phyloP scores from a whole-genome alignment of 805 yeast species.

The Teunomyces tritomae region DNA sequence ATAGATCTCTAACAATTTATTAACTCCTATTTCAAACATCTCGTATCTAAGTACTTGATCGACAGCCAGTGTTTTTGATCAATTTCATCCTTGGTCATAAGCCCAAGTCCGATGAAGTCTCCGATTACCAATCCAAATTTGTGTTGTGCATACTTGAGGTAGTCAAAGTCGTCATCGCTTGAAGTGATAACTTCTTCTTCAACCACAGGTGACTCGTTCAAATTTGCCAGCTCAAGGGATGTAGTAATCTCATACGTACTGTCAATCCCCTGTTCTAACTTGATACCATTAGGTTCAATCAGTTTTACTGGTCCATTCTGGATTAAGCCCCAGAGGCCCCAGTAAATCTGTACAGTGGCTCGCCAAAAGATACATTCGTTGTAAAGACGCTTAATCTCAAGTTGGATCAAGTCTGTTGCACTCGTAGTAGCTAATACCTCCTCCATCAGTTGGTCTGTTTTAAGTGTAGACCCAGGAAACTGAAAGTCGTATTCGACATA shows the following conservation, averaged over 20 bases:
- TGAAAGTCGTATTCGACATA: constrained; percentile 64
- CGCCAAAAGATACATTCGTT: constrained; percentile 77
- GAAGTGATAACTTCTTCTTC: constrained; percentile 34
- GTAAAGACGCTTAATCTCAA: constrained; percentile 50
- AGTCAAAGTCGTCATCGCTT: constrained; percentile 69
- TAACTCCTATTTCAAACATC: constrained; percentile 8
- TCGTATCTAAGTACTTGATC: constrained; percentile 43
- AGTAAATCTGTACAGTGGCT: constrained; percentile 69
- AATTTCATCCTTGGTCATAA: constrained; percentile 36
- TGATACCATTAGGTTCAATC: constrained; percentile 9
- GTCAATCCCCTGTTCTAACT: constrained; percentile 37
- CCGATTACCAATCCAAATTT: constrained; percentile 73
- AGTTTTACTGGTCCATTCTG: constrained; percentile 54
- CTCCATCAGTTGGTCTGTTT: constrained; percentile 4
- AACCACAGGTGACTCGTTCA: constrained; percentile 20
- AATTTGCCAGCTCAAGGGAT: constrained; percentile 49
- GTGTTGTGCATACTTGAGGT: constrained; percentile 69
- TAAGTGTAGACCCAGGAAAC: constrained; percentile 32
- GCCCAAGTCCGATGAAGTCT: constrained; percentile 63
- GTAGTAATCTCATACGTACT: constrained; percentile 40
- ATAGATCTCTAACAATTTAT: too few relatives aligned
- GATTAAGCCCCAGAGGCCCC: constrained; percentile 92
- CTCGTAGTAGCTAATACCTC: constrained; percentile 8
- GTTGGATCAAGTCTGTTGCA: constrained; percentile 29
- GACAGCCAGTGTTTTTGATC: constrained; percentile 18